These are phyloP conservation scores for Aspergillus versicolor DNA, from an alignment of 2,329 filamentous ascomycete species.

Conservation along the genomic window DNA sequence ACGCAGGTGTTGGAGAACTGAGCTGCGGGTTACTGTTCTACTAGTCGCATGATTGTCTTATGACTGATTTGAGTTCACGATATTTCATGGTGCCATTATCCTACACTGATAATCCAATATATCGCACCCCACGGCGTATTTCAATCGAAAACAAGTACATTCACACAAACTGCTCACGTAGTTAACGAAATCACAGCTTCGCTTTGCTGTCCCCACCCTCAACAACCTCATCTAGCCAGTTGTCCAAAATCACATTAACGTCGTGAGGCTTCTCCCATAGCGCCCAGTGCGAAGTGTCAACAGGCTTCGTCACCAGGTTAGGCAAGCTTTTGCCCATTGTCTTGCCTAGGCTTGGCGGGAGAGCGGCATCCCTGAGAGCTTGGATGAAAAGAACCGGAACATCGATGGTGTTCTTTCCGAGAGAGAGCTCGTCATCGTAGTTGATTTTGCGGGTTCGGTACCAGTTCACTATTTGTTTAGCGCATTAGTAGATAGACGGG, in stretches of 20 bases:
- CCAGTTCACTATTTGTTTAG: slow-evolving; percentile 65
- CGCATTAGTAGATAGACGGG: not conserved
- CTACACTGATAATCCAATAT: not conserved
- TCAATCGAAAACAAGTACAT: not conserved
- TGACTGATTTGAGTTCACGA: not conserved
- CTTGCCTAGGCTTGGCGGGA: slow-evolving; percentile 68
- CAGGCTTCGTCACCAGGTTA: slow-evolving; percentile 63
- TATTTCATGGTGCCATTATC: not conserved
- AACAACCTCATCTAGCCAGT: slow-evolving; percentile 58
- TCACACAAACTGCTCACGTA: not conserved
- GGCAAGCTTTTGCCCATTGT: slow-evolving; percentile 70
- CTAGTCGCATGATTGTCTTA: not conserved
- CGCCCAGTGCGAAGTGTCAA: slow-evolving; percentile 78
- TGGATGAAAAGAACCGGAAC: slow-evolving; percentile 73
- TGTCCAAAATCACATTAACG: slow-evolving; percentile 66
- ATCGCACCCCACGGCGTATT: not conserved
- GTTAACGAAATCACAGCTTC: slow-evolving; percentile 8
- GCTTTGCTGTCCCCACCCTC: slow-evolving; percentile 4
- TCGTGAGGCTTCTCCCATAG: slow-evolving; percentile 70
- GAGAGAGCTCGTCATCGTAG: slow-evolving; percentile 66
- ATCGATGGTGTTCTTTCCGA: slow-evolving; percentile 46
- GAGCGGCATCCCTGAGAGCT: slow-evolving; percentile 67
- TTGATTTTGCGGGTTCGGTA: slow-evolving; percentile 76
- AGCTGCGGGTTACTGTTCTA: slow-evolving; percentile 13
- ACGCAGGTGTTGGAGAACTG: slow-evolving; percentile 36